Evolutionary conservation across 164 flowering plant genomes (phyloP), one percentile per base, ranked within the genome.

Genomic region (Chimonanthus praecox): DNA sequence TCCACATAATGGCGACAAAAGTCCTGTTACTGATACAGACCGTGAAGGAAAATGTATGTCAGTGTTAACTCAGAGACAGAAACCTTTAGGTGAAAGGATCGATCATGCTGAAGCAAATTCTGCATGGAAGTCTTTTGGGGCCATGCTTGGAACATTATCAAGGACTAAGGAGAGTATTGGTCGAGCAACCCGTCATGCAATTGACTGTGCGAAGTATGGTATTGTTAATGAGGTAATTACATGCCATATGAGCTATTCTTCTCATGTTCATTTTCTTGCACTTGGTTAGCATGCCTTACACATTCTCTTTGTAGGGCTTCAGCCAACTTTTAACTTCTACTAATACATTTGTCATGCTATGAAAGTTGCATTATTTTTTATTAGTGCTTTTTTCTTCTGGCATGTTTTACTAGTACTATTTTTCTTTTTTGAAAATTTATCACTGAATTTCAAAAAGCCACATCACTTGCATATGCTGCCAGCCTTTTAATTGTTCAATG

Each of bases 101-200:
- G 81, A 60, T 68, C 62, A 49, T 69, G 73, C 80, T 18, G 94
- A 86, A 80, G 88, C 86, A 45, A 78, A 71, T 80, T 82, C 80
- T 78, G 85, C 84, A 47, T 77, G 85, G 73, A 80, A 83, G 70
- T 85, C 92, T n/a, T 91, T 96, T 75, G 93, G 88, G 79, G 80
- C 79, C 61, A 65, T 80, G 58, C 85, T 96, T 73, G 90, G 84
- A 67, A 76, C 86, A 18, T 77, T 96, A 76, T 83, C 95, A 7
- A 87, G 99, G 85, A 91, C 97, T 8, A 96, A 94, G 75, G 98
- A 96, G 71, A 94, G 92, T 80, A 96, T 96, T 70, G 94, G 92
- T 71, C 88, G 93, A 73, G 97, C 99, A 67, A 94, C 98, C 21
- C 95, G 93, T 45, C 78, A 84, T 70, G 99, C 98, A 9, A 83